Conservation (phyloP, 805 yeast genomes). For the Candida vartiovaarae region DNA sequence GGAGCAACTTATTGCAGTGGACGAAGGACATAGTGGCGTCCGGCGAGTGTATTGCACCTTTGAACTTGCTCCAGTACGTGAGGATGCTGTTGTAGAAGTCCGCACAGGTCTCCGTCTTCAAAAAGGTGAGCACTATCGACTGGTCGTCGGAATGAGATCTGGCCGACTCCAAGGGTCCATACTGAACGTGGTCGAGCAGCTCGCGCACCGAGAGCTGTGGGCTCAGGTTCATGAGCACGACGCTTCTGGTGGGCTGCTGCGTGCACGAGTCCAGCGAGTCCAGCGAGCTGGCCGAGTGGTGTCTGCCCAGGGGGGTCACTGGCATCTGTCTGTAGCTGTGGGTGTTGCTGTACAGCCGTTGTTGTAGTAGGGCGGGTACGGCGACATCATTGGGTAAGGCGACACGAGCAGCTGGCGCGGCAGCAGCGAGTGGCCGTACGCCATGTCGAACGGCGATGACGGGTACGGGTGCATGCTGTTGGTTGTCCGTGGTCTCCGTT, state of each 20-base stretch:
- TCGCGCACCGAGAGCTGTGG: slow-evolving; percentile 1
- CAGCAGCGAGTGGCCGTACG: slow-evolving; percentile 53
- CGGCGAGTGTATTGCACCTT: slow-evolving; percentile 32
- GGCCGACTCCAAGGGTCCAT: slow-evolving; percentile 59
- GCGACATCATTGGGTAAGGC: slow-evolving; percentile 43
- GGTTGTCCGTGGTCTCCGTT: too few species aligned
- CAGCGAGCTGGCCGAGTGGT: not conserved
- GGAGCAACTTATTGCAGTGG: slow-evolving; percentile 21
- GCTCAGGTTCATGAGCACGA: not conserved
- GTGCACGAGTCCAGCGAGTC: slow-evolving; percentile 5
- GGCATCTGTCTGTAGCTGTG: not conserved
- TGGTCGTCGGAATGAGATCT: slow-evolving; percentile 26
- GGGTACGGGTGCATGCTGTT: slow-evolving; percentile 24
- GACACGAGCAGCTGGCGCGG: slow-evolving; percentile 58
- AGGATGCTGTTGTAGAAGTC: slow-evolving; percentile 31
- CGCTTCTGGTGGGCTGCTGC: slow-evolving; percentile 2
- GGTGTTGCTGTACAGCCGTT: slow-evolving; percentile 12
- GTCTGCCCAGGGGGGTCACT: not conserved
- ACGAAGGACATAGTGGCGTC: slow-evolving; percentile 30
- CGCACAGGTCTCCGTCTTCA: slow-evolving; percentile 29
- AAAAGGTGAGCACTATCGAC: slow-evolving; percentile 17
- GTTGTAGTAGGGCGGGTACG: slow-evolving; percentile 23
- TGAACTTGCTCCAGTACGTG: slow-evolving; percentile 30
- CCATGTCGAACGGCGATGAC: slow-evolving; percentile 50
- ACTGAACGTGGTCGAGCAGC: slow-evolving; percentile 30